phyloP scores from a whole-genome alignment of 805 yeast genomes.

The Zygoascus ofunaensis region DNA sequence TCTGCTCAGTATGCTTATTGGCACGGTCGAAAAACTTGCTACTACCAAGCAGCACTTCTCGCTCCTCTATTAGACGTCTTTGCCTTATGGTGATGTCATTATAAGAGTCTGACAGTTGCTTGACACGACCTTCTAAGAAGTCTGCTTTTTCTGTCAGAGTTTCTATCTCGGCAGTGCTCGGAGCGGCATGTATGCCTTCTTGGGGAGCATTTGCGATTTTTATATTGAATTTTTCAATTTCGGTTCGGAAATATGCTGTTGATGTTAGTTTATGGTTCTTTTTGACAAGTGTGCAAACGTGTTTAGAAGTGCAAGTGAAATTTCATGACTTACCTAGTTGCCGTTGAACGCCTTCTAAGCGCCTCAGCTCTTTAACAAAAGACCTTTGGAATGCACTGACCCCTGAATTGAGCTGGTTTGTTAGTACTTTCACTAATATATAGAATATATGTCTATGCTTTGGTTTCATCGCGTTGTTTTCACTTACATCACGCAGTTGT shows the following conservation, averaged over 20 bases:
- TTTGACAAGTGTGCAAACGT: too few relatives aligned
- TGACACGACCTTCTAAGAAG: conserved; percentile 59
- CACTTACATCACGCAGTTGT: conserved; percentile 63
- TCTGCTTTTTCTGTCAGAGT: conserved; percentile 54
- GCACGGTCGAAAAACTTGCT: conserved; percentile 40
- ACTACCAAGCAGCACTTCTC: conserved; percentile 47
- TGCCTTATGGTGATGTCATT: conserved; percentile 53
- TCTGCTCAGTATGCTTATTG: conserved; percentile 22
- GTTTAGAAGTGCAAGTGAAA: too few relatives aligned
- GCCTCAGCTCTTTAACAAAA: conserved; percentile 78
- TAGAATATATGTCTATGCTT: background rate
- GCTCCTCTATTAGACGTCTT: conserved; percentile 57
- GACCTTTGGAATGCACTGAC: conserved; percentile 79
- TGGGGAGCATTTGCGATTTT: conserved; percentile 26
- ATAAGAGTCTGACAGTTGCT: conserved; percentile 58
- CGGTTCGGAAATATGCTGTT: conserved; percentile 21
- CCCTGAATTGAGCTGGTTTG: conserved; percentile 47
- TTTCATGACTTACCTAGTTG: conserved; percentile 42
- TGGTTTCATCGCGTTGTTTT: background rate
- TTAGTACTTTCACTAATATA: too few relatives aligned
- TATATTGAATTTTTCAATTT: conserved; percentile 23
- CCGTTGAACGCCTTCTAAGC: conserved; percentile 72
- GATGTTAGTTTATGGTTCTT: too few relatives aligned
- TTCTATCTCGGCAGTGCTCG: conserved; percentile 55
- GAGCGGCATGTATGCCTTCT: conserved; percentile 29